Base-by-base conservation (phyloP, 495 filamentous ascomycete species). In the Penicillium malachiteum region DNA sequence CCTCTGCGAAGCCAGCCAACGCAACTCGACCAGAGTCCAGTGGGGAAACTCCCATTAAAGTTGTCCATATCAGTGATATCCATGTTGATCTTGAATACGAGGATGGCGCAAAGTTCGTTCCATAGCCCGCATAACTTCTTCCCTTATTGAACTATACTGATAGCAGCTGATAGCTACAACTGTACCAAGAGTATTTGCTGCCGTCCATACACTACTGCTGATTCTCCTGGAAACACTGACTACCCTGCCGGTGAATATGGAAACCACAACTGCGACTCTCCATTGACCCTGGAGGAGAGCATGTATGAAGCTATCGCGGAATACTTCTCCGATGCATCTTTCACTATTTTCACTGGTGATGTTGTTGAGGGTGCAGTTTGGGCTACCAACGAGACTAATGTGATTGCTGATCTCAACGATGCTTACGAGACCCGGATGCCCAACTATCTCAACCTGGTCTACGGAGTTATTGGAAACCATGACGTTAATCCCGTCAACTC, bases 111-210 rank as follows among this genome's bases (percentile, higher is more conserved):
- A 80, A 66, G 58, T 61, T 42, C 9, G 50, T 47, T 11, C 5
- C 4, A 9, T 16, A 40, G 11, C 35, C 16, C 12, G n/a, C 13
- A 11, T 3, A 33, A 33, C 2, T 10, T 9, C 8, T 4, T 5
- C 9, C 32, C 21, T 21, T 39, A 10, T 8, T 26, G 21, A 26
- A 8, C 3, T 31, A 46, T 55, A 16, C 17, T 42, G 13, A 38
- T 18, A 33, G 11, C 1, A 17, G 14, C 7, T 44, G 7, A 46
- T 42, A 61, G 58, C 58, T 72, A 76, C 41, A 72, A 78, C 50
- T 83, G 79, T 58, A 71, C 77, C 11, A 81, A 81, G 48, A 76
- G 72, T n/a, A 81, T 84, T 49, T 84, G 81, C 58, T 84, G 81
- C 57, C 67, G 81, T 48, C 66, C 72, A 4, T 81, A 81, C 58